phyloP scores from a whole-genome alignment of 371 early-diverging fungal species.

The Mortierella sp. region DNA sequence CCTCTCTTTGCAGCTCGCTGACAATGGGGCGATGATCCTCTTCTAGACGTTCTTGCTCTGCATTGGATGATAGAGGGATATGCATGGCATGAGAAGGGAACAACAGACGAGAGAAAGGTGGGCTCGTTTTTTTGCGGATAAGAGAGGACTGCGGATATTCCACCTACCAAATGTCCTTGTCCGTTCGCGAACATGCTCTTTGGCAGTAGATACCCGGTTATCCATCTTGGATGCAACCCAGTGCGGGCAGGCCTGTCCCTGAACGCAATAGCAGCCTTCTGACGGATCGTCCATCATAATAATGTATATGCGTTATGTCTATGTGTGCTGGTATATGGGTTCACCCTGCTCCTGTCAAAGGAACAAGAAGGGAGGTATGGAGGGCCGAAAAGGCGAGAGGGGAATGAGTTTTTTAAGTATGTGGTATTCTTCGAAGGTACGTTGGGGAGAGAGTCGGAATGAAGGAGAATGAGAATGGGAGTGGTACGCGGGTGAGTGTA shows the following conservation, averaged over 20 bases:
- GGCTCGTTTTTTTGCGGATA: background rate
- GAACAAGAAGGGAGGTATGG: too few species aligned
- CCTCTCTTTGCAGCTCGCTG: slow-evolving; percentile 54
- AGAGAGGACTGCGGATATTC: background rate
- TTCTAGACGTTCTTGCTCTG: slow-evolving; percentile 38
- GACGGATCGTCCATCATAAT: slow-evolving; percentile 35
- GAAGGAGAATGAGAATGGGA: too few species aligned
- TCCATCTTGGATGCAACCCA: slow-evolving; percentile 52
- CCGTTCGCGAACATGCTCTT: slow-evolving; percentile 37
- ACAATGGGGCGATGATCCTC: slow-evolving; percentile 50
- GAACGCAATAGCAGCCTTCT: slow-evolving; percentile 50
- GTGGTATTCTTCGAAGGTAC: too few species aligned
- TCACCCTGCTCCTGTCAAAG: too few species aligned
- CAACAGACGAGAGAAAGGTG: background rate
- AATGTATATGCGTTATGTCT: background rate
- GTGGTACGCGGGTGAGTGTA: too few species aligned
- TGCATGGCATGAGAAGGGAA: background rate
- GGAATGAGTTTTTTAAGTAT: too few species aligned
- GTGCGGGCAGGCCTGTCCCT: slow-evolving; percentile 49
- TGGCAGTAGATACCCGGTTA: slow-evolving; percentile 26
- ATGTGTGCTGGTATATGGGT: too few species aligned
- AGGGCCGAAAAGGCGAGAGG: too few species aligned
- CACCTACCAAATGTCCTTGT: slow-evolving; percentile 42
- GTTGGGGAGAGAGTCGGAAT: too few species aligned
- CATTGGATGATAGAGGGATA: background rate